Evolutionary conservation across 192 early-diverging fungal genomes (phyloP), one percentile per base, ranked within the genome.

Genomic region (Piromyces sp.): DNA sequence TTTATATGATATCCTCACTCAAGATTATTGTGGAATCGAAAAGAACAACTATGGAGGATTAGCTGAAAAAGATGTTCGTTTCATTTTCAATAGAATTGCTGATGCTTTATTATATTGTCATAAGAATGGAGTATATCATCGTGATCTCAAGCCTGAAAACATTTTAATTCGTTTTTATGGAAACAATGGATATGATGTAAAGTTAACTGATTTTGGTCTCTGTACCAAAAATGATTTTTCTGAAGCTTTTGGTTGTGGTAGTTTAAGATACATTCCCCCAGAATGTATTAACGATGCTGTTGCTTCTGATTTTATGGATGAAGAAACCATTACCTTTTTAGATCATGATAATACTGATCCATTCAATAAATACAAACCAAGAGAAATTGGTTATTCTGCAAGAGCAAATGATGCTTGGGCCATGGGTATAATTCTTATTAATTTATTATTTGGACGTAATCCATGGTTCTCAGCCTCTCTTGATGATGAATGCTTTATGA

Each of bases 61-160:
- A 68, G 51, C 51, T n/a, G 51, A 68, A 68, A 68, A 68, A 68
- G 51, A 68, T n/a, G 51, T 68, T 68, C 51, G 51, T 68, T 68
- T n/a, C 11, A 68, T 68, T n/a, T 68, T 68, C 26, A 68, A 68
- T n/a, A 68, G 95, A 84, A 92, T 96, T 80, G 87, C 93, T 22
- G 90, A 93, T 81, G 94, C 95, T 16, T 91, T 96, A 29, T 86
- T 87, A 30, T 89, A 93, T 86, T 92, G 92, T 82, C 96, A 98
- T 85, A 84, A 86, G 5, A 87, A 86, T 51, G 93, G 93, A 79
- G 92, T 96, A 79, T 95, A 94, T 87, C 97, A 97, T 86, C 92
- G 97, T 82, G 96, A 98, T 85, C 83, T 98, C 82, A 97, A 98
- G 86, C 92, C 92, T 17, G 93, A 94, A 82, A 94, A 94, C n/a